These are phyloP conservation scores for Knoxia roxburghii DNA, from an alignment of 257 asterid species.

Conservation along the genomic window DNA sequence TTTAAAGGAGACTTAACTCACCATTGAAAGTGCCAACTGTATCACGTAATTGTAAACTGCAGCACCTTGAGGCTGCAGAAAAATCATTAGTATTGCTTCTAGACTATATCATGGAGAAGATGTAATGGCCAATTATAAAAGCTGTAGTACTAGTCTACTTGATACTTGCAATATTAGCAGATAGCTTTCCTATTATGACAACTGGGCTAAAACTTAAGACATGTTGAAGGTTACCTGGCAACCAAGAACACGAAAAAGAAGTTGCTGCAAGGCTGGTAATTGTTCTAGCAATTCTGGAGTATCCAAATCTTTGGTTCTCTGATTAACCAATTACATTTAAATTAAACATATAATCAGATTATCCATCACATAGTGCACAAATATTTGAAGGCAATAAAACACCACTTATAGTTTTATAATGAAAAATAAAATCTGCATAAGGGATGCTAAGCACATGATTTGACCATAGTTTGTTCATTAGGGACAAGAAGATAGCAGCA, in stretches of 20 bases:
- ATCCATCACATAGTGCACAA: neutral
- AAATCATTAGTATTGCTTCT: constrained; percentile 20
- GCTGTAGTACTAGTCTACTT: too few species aligned
- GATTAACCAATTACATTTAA: constrained; percentile 19
- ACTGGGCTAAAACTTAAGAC: constrained; percentile 10
- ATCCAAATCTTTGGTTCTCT: constrained; percentile 91
- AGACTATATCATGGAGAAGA: constrained; percentile 5
- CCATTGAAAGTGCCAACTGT: constrained; percentile 94
- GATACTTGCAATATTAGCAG: neutral
- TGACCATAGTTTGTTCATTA: neutral
- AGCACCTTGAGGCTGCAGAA: constrained; percentile 97
- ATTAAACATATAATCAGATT: constrained; percentile 3
- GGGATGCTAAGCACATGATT: neutral
- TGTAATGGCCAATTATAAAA: neutral
- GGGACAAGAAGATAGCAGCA: neutral
- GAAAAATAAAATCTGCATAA: too few species aligned
- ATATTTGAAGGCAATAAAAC: constrained; percentile 3
- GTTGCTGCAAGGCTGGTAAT: constrained; percentile 79
- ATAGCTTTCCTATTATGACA: neutral
- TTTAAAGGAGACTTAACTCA: constrained; percentile 22
- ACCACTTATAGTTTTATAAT: neutral
- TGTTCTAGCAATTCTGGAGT: constrained; percentile 78
- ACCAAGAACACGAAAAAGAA: constrained; percentile 75
- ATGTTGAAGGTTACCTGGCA: constrained; percentile 59
- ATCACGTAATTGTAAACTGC: constrained; percentile 75